phyloP scores from a whole-genome alignment of 768 basidiomycete species.

The Hysterangium stoloniferum region DNA sequence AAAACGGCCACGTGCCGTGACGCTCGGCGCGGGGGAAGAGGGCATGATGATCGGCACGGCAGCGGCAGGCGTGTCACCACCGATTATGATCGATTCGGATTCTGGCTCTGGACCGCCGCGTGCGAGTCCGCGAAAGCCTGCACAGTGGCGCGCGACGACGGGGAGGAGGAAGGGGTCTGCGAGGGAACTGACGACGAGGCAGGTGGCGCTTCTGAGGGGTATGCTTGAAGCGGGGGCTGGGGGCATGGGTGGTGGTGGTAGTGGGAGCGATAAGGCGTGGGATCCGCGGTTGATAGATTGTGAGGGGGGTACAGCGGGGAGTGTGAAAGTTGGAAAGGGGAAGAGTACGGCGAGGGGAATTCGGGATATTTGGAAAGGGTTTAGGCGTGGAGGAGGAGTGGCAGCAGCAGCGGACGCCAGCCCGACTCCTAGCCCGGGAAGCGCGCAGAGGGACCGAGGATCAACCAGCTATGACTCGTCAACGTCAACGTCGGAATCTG shows the following conservation, averaged over 20 bases:
- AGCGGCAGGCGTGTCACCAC: not conserved
- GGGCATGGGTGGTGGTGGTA: too few species aligned
- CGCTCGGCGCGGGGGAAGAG: not conserved
- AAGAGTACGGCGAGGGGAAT: not conserved
- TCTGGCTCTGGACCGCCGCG: conserved; percentile 20
- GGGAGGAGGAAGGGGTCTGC: conserved; percentile 32
- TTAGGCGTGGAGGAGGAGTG: not conserved
- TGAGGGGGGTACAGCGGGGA: not conserved
- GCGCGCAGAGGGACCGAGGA: not conserved
- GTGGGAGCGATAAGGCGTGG: not conserved
- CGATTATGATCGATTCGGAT: not conserved
- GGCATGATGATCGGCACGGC: too few species aligned
- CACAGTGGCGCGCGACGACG: conserved; percentile 68
- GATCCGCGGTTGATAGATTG: not conserved
- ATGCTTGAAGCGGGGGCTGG: conserved; percentile 41
- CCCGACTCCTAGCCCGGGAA: not conserved
- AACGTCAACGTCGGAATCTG: not conserved
- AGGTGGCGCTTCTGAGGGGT: conserved; percentile 67
- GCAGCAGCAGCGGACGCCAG: not conserved
- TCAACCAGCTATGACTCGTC: conserved; percentile 7
- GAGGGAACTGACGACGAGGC: conserved; percentile 73
- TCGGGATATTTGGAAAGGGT: conserved; percentile 4
- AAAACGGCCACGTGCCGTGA: not conserved
- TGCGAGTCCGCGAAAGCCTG: conserved; percentile 26
- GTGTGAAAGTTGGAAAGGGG: not conserved